A percentile compares a stretch with the other conserved stretches of the same genome.
Evolutionary conservation across 164 flowering plant species (phyloP).

Genomic region (Protea cynaroides): DNA sequence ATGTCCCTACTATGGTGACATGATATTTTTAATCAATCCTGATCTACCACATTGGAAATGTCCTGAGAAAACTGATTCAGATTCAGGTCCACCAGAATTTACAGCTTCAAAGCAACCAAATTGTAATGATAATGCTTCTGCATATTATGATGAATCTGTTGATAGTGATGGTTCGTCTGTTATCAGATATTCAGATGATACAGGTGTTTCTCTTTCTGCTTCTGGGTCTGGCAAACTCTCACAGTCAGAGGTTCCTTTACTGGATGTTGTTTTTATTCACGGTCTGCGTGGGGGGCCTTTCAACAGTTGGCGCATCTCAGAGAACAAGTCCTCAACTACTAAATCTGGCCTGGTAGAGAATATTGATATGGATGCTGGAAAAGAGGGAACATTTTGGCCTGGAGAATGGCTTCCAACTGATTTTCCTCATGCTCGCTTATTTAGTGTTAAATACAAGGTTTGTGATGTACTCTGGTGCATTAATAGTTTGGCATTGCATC

Average conservation of each 20-base stretch:
- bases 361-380: constrained; percentile 97
- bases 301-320: constrained; percentile 91
- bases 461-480: constrained; percentile 13
- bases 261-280: constrained; percentile 93
- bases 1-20: constrained; percentile 67
- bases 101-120: constrained; percentile 9
- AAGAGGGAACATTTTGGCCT: constrained; percentile 94
- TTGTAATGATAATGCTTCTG: constrained; percentile 10
- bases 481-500: background rate
- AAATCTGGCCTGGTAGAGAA: constrained; percentile 92
- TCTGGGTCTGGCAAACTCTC: constrained; percentile 20
- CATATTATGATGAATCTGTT: constrained; percentile 16
- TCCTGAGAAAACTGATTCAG: constrained; percentile 23
- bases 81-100: constrained; percentile 9
- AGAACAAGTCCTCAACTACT: constrained; percentile 74
- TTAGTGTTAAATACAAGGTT: constrained; percentile 93
- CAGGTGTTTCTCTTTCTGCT: constrained; percentile 18
- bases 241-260: constrained; percentile 29
- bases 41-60: constrained; percentile 83
- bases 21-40: constrained; percentile 79
- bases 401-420: constrained; percentile 94
- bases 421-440: constrained; percentile 83
- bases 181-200: constrained; percentile 14
- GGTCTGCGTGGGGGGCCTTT: constrained; percentile 96
- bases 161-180: constrained; percentile 14